A percentile compares a stretch with the other conserved stretches of the same genome.
Evolutionary conservation across 768 basidiomycete species (phyloP).

Genomic region (Cubamyces sp.): DNA sequence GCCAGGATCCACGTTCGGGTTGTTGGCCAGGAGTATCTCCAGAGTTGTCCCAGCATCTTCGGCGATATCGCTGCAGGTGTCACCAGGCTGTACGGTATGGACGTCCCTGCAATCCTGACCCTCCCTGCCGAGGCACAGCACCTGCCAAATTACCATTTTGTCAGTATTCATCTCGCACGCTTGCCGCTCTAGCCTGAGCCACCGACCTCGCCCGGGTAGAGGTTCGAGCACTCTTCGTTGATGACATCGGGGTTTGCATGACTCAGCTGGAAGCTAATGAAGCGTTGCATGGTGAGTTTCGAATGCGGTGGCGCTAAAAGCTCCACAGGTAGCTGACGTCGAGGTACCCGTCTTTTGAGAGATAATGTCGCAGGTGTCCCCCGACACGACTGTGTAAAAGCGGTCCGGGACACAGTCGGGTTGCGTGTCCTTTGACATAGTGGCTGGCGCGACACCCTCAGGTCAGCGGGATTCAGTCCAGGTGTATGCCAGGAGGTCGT

Average conservation of each 20-base stretch:
- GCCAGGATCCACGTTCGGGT: constrained; percentile 58
- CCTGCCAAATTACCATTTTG: constrained; percentile 27
- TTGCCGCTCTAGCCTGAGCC: neutral
- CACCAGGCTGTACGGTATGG: constrained; percentile 48
- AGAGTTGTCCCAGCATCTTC: constrained; percentile 44
- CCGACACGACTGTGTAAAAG: constrained; percentile 50
- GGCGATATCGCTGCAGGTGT: constrained; percentile 54
- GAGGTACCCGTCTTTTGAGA: constrained; percentile 48
- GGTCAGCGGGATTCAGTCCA: neutral
- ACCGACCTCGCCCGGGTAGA: constrained; percentile 51
- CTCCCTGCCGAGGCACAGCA: constrained; percentile 58
- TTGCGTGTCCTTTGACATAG: constrained; percentile 43
- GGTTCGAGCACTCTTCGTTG: constrained; percentile 59
- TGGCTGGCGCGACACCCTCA: constrained; percentile 31
- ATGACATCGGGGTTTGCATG: constrained; percentile 51
- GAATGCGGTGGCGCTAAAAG: neutral
- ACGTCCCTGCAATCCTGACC: constrained; percentile 60
- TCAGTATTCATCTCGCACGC: neutral
- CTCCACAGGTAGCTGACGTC: constrained; percentile 40
- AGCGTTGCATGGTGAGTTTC: neutral
- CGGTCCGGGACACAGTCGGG: constrained; percentile 45
- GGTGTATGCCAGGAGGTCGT: neutral
- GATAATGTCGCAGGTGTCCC: constrained; percentile 62
- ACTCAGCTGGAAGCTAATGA: constrained; percentile 60
- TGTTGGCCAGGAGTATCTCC: constrained; percentile 57